A percentile compares a stretch with the other conserved stretches of the same genome.
Evolutionary conservation across 176 grass and related monocot species (phyloP).

Genomic region (Musa beccarii): DNA sequence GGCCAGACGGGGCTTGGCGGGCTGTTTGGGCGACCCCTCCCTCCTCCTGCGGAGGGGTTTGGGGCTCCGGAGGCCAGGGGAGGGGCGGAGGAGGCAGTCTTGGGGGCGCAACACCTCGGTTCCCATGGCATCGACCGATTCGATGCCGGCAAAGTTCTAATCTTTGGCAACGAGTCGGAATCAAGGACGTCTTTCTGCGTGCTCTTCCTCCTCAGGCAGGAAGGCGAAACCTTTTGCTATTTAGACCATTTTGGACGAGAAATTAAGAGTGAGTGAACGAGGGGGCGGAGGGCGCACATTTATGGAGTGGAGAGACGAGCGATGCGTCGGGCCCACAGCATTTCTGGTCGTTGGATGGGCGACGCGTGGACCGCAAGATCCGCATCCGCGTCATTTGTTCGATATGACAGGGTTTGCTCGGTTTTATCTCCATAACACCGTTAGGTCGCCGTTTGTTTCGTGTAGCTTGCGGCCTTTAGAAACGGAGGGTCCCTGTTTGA

Average conservation of each 20-base stretch:
- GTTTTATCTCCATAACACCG: not conserved
- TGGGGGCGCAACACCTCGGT: conserved; percentile 8
- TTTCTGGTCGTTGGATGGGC: not conserved
- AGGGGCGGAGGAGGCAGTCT: not conserved
- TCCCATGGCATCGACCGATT: conserved; percentile 4
- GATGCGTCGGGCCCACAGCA: not conserved
- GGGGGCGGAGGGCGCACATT: not conserved
- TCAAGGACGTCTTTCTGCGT: too few species aligned
- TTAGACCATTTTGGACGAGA: not conserved
- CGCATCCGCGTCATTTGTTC: not conserved
- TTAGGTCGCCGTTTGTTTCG: not conserved
- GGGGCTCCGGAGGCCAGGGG: not conserved
- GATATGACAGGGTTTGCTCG: not conserved
- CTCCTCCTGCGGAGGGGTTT: not conserved
- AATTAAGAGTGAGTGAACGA: not conserved
- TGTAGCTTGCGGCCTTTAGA: too few species aligned
- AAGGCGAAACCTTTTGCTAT: not conserved
- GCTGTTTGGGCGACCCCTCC: not conserved
- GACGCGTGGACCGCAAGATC: not conserved
- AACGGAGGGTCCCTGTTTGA: too few species aligned
- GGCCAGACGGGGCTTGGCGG: not conserved
- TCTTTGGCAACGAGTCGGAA: not conserved
- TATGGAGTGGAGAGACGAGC: not conserved
- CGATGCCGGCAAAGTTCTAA: too few species aligned
- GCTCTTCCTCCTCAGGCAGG: too few species aligned